Conservation (phyloP, 2,329 filamentous ascomycete species). For the Geosmithia putterillii region DNA sequence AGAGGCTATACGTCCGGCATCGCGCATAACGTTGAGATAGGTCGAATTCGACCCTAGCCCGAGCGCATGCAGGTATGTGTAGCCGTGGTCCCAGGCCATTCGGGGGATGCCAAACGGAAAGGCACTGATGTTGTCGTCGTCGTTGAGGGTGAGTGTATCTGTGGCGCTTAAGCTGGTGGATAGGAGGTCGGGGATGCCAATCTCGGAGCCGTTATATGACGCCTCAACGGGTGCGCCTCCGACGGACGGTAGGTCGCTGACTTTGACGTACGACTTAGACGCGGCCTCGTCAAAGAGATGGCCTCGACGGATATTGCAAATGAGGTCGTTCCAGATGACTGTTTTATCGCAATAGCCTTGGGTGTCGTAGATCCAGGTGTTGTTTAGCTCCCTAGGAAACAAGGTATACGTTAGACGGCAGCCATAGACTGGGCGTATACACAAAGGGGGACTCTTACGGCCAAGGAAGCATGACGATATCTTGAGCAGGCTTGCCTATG, state of each 20-base stretch:
- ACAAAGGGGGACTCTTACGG: conserved; percentile 8
- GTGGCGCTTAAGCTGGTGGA: conserved; percentile 9
- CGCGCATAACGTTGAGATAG: conserved; percentile 11
- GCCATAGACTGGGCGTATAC: fast-evolving
- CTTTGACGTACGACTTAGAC: conserved; percentile 4
- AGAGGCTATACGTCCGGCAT: conserved; percentile 10
- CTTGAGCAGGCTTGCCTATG: conserved; percentile 13
- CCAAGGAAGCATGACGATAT: conserved; percentile 17
- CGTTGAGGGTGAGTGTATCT: conserved; percentile 7
- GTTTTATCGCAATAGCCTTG: conserved; percentile 12
- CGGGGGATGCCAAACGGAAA: conserved; percentile 14
- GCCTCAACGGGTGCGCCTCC: conserved; percentile 8
- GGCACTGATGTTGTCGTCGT: not conserved
- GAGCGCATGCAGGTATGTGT: conserved; percentile 13
- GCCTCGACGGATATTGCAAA: conserved; percentile 13
- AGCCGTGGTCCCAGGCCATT: conserved; percentile 12
- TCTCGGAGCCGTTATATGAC: conserved; percentile 7
- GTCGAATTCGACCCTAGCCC: conserved; percentile 17
- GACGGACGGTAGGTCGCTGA: conserved; percentile 6
- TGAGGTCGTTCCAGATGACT: conserved; percentile 13
- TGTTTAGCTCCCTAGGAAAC: conserved; percentile 17
- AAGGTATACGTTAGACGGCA: conserved; percentile 1
- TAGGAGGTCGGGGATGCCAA: conserved; percentile 10
- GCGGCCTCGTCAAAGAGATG: conserved; percentile 7
- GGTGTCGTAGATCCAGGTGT: conserved; percentile 18